A percentile compares a stretch with the other conserved stretches of the same genome.
Conservation (phyloP, 1,284 basidiomycete species). For the Vanrija humicola region DNA sequence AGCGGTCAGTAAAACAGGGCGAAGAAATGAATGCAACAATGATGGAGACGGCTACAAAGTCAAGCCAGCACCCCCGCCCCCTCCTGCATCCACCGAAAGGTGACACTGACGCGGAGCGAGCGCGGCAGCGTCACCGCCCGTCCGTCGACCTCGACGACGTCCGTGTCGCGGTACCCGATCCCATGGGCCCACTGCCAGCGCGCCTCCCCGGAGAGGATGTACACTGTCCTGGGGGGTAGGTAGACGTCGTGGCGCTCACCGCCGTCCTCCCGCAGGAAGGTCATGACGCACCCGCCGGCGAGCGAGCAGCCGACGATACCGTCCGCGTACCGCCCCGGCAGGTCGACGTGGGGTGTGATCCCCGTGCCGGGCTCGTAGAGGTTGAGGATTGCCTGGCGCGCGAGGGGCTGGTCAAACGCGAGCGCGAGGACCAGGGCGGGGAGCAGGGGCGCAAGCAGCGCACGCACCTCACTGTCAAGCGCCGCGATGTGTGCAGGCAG, state of each 20-base stretch:
- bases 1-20: too few species aligned
- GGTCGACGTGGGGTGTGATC: constrained; percentile 51
- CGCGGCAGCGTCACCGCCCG: constrained; percentile 26
- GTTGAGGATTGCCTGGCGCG: constrained; percentile 51
- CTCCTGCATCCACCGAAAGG: constrained; percentile 46
- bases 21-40: too few species aligned
- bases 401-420: constrained; percentile 29
- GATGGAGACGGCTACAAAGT: not conserved
- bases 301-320: constrained; percentile 46
- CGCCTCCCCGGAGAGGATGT: constrained; percentile 46
- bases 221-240: constrained; percentile 46
- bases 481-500: constrained; percentile 25
- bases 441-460: constrained; percentile 13
- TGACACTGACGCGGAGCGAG: constrained; percentile 43
- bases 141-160: constrained; percentile 30
- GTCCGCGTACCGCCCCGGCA: constrained; percentile 49
- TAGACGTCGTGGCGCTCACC: constrained; percentile 33
- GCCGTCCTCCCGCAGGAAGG: constrained; percentile 9
- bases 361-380: constrained; percentile 50
- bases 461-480: constrained; percentile 15
- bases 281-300: constrained; percentile 40
- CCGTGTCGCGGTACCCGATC: constrained; percentile 31
- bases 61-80: constrained; percentile 38
- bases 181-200: constrained; percentile 53
- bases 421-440: constrained; percentile 1